Percentiles rank a stretch among this genome's conserved stretches.
Evolutionary conservation across 140 eudicot genomes (phyloP).

Genomic region (Bidens hawaiensis): DNA sequence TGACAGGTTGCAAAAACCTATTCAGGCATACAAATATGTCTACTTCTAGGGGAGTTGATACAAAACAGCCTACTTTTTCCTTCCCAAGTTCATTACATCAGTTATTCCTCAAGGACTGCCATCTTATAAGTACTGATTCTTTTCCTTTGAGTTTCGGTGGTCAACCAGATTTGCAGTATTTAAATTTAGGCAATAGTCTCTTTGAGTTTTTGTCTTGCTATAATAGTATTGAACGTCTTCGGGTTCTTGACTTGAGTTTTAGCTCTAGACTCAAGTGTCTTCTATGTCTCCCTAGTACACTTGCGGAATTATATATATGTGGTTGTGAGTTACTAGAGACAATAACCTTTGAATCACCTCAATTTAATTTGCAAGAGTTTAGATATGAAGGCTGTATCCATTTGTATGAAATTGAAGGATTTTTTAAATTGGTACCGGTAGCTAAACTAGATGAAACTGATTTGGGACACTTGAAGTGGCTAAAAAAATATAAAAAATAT

Average conservation of each 20-base stretch:
- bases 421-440: slow-evolving; percentile 8
- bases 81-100: not conserved
- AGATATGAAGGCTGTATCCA: slow-evolving; percentile 22
- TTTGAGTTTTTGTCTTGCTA: slow-evolving; percentile 3
- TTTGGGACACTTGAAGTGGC: slow-evolving; percentile 30
- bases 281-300: slow-evolving; percentile 12
- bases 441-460: slow-evolving; percentile 4
- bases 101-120: slow-evolving; percentile 9
- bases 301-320: no score
- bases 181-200: slow-evolving; percentile 3
- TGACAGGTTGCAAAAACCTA: no score
- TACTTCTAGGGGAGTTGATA: no score
- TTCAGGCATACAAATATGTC: no score
- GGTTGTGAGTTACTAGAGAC: slow-evolving; percentile 8
- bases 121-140: not conserved
- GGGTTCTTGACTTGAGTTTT: slow-evolving; percentile 11
- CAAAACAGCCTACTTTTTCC: not conserved
- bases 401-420: slow-evolving; percentile 25
- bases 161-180: slow-evolving; percentile 11
- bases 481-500: not conserved
- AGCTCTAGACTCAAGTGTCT: not conserved
- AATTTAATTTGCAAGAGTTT: no score
- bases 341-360: slow-evolving; percentile 15
- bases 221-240: not conserved
- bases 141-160: slow-evolving; percentile 4